Evolutionary conservation across 257 asterid genomes (phyloP), one percentile per base, ranked within the genome.

Genomic region (Capsicum chinense): DNA sequence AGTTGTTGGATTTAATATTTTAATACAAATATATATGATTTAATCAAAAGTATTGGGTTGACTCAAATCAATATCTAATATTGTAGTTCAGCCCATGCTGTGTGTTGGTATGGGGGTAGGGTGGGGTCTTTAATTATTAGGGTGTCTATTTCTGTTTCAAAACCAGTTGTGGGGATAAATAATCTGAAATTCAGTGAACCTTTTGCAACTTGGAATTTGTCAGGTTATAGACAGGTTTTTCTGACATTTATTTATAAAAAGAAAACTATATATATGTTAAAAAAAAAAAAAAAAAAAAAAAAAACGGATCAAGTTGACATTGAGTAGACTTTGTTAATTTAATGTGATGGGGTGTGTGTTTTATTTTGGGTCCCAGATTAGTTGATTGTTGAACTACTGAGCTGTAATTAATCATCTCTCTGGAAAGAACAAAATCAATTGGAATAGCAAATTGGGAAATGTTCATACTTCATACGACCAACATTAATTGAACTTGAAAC

Each of bases 181-280:
- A 12, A 74, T 74, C 80, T 19, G 80, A 50, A 50, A 52, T 76
- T 52, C 81, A 76, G 4, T 76, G 62, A 21, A 76, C 48, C 63
- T 76, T 76, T 76, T 76, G 63, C 81, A 76, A 52, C 81, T 76
- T 52, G 81, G 21, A 15, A 21, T 52, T 76, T 50, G 47, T 8
- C 47, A 50, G 63, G 13, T 76, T 1, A 6, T 21, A 5, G 0
- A 21, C 62, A 48, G 39, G 11, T n/a, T 73, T 69, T 17, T 10
- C 2, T 2, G 19, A 7, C 9, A 14, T 39, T 37, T 68, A 47
- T 70, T 70, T 67, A 39, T 35, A 26, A 26, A 26, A 26, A 26
- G 33, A 26, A 39, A 7, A 66, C 42, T 63, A 39, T 39, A 4
- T 39, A 3, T 39, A 3, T 39, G 1, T 39, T 39, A 2, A 2